Evolutionary conservation across 2,329 filamentous ascomycete genomes (phyloP).

Genomic region (Rhynchosporium agropyri): DNA sequence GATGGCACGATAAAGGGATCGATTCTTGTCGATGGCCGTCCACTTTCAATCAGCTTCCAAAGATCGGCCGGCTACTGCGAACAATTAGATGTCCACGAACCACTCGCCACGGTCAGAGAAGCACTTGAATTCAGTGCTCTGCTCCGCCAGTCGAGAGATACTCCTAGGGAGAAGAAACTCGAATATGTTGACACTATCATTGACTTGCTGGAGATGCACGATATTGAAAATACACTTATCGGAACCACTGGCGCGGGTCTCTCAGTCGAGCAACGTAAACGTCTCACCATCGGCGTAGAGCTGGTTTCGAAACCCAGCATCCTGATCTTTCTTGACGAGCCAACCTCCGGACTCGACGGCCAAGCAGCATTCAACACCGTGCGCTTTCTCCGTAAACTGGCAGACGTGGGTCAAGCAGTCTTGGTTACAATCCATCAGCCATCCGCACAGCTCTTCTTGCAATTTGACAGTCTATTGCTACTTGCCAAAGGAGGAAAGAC

Average conservation of each 20-base stretch:
- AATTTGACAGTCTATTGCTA: conserved; percentile 64
- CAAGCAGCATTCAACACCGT: conserved; percentile 67
- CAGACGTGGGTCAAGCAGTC: conserved; percentile 55
- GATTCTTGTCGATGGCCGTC: conserved; percentile 68
- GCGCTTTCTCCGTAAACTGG: conserved; percentile 62
- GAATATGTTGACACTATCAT: conserved; percentile 81
- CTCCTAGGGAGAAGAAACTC: conserved; percentile 75
- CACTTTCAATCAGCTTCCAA: conserved; percentile 80
- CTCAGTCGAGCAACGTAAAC: conserved; percentile 64
- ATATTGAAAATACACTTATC: conserved; percentile 67
- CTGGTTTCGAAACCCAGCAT: conserved; percentile 59
- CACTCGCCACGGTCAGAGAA: conserved; percentile 80
- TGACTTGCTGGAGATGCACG: conserved; percentile 64
- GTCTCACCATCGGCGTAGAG: conserved; percentile 64
- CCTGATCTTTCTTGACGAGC: conserved; percentile 64
- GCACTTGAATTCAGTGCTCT: conserved; percentile 86
- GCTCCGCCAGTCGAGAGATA: conserved; percentile 77
- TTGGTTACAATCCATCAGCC: conserved; percentile 61
- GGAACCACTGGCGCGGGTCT: conserved; percentile 63
- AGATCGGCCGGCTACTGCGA: conserved; percentile 77
- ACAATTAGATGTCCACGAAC: conserved; percentile 86
- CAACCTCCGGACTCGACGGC: conserved; percentile 63
- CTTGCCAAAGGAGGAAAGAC: conserved; percentile 66
- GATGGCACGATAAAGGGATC: conserved; percentile 88
- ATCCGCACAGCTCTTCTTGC: conserved; percentile 54